Percentiles rank a stretch among this genome's conserved stretches.
Conservation (phyloP, 106 monocot species). For the Agapanthus africanus region DNA sequence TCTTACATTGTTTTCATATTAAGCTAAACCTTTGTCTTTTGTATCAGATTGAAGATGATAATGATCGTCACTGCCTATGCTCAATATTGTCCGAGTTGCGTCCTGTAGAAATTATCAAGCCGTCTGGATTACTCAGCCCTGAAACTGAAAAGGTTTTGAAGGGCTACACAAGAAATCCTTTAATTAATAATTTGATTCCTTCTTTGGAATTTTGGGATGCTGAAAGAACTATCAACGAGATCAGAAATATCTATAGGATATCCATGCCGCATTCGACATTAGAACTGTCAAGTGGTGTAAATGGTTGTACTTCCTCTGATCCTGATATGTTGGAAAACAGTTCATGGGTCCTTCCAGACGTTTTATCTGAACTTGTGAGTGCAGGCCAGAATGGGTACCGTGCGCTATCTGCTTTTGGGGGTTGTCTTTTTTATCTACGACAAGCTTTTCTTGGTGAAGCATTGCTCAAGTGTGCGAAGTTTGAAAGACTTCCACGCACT, state of each 20-base stretch:
- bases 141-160: conserved; percentile 79
- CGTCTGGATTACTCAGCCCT: conserved; percentile 55
- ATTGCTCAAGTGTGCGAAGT: conserved; percentile 78
- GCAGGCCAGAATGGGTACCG: conserved; percentile 40
- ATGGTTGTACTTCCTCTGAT: conserved; percentile 11
- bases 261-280: conserved; percentile 6
- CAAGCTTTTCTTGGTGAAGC: conserved; percentile 80
- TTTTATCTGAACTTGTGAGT: conserved; percentile 44
- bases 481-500: conserved; percentile 57
- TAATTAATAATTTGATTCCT: conserved; percentile 74
- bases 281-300: conserved; percentile 5
- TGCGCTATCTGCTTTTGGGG: conserved; percentile 95
- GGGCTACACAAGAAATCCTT: conserved; percentile 68
- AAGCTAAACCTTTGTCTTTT: conserved; percentile 6
- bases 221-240: conserved; percentile 60
- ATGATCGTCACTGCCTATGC: conserved; percentile 62
- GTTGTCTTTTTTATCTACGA: conserved; percentile 83
- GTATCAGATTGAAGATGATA: conserved; percentile 75
- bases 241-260: conserved; percentile 39
- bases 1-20: conserved; percentile 4
- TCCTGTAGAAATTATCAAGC: conserved; percentile 92
- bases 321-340: conserved; percentile 10
- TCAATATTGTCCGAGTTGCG: conserved; percentile 82
- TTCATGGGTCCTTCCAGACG: conserved; percentile 30
- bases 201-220: conserved; percentile 85